phyloP scores from a whole-genome alignment of 768 basidiomycete genomes.

The Wakefieldia striispora region DNA sequence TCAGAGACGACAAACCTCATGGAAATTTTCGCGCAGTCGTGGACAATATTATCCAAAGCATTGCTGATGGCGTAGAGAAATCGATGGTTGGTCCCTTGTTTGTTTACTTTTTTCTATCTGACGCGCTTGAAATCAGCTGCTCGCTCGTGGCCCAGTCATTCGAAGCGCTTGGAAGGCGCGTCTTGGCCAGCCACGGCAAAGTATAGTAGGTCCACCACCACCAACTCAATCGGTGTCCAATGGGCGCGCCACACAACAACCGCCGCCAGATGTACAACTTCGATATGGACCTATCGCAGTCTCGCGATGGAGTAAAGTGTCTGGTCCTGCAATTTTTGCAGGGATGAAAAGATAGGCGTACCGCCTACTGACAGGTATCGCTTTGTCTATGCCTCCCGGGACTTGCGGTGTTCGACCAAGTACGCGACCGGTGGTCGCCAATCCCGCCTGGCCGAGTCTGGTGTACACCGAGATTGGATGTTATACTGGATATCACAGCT shows the following conservation, averaged over 20 bases:
- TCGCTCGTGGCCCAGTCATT: conserved; percentile 60
- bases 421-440: not conserved
- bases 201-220: conserved; percentile 20
- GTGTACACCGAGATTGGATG: conserved; percentile 5
- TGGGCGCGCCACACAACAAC: conserved; percentile 21
- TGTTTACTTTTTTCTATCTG: conserved; percentile 6
- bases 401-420: conserved; percentile 2
- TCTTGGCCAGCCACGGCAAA: conserved; percentile 38
- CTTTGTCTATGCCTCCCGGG: conserved; percentile 6
- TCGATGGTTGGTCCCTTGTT: conserved; percentile 56
- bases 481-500: conserved; percentile 4
- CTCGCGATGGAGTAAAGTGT: conserved; percentile 72
- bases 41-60: conserved; percentile 85
- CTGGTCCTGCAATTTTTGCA: conserved; percentile 56
- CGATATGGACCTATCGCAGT: conserved; percentile 64
- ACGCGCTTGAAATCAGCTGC: conserved; percentile 48
- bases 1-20: conserved; percentile 89
- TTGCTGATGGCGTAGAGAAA: conserved; percentile 92
- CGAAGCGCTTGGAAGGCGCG: conserved; percentile 76
- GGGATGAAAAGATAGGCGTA: conserved; percentile 63
- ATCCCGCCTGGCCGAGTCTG: not conserved
- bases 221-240: conserved; percentile 19
- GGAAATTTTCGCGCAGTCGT: conserved; percentile 88
- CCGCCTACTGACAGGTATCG: not conserved
- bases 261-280: conserved; percentile 17